Percentiles rank a stretch among this genome's conserved stretches.
Evolutionary conservation across 306 rosid genomes (phyloP).

Genomic region (peach (Prunus persica)): DNA sequence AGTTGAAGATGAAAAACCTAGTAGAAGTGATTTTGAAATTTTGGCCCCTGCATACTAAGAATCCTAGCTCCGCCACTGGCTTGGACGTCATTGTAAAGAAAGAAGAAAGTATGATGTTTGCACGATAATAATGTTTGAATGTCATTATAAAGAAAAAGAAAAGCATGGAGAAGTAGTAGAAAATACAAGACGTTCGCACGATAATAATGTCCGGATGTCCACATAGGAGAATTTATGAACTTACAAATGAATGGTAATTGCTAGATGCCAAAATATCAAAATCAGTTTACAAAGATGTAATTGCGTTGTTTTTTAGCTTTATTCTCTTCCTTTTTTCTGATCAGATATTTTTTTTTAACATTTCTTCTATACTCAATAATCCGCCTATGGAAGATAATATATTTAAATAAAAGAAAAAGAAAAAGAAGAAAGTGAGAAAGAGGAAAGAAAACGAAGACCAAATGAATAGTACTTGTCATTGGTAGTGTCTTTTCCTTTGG

Average conservation of each 20-base stretch:
- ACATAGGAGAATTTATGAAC: too few relatives aligned
- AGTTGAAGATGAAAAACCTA: too few relatives aligned
- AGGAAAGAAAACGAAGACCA: neutral
- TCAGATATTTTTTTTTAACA: too few relatives aligned
- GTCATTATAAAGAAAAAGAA: fast-evolving
- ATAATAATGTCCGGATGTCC: too few relatives aligned
- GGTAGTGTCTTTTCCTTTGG: neutral
- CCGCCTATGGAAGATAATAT: neutral
- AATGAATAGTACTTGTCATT: neutral
- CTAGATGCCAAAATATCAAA: too few relatives aligned
- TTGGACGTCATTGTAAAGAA: too few relatives aligned
- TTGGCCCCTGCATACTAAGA: too few relatives aligned
- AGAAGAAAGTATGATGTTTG: fast-evolving
- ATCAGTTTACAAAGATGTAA: neutral
- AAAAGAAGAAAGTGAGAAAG: neutral
- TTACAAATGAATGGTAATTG: neutral
- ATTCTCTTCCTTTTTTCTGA: too few relatives aligned
- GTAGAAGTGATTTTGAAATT: too few relatives aligned
- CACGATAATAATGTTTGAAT: too few relatives aligned
- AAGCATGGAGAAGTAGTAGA: too few relatives aligned
- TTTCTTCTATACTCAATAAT: neutral
- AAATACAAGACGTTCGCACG: fast-evolving
- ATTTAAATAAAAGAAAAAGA: neutral
- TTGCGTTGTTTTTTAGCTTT: neutral
- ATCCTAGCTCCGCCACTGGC: too few relatives aligned